A percentile compares a stretch with the other conserved stretches of the same genome.
phyloP scores from a whole-genome alignment of 306 rosid species.

The Aeschynomene evenia region DNA sequence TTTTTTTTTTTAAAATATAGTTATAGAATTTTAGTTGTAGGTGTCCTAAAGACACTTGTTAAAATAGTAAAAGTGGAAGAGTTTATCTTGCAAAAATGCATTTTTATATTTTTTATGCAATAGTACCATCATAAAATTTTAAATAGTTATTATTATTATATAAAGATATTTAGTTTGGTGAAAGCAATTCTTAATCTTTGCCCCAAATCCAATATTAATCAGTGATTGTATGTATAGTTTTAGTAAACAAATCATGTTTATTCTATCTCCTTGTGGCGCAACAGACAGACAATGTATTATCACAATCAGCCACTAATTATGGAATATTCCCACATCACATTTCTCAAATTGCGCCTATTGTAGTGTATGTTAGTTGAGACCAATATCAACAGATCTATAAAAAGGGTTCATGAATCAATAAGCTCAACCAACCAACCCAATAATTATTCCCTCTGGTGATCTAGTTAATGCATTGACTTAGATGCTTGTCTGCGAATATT shows the following conservation, averaged over 20 bases:
- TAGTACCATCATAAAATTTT: too few relatives aligned
- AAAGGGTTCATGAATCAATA: conserved; percentile 24
- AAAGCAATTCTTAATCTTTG: conserved; percentile 12
- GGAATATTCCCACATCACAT: conserved; percentile 20
- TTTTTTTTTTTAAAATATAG: not conserved
- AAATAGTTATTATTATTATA: too few relatives aligned
- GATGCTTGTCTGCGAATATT: conserved; percentile 4
- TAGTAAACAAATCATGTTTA: not conserved
- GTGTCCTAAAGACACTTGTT: too few relatives aligned
- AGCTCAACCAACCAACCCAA: not conserved
- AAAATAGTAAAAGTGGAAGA: too few relatives aligned
- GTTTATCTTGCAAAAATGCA: too few relatives aligned
- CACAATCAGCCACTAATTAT: not conserved
- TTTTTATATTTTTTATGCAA: too few relatives aligned
- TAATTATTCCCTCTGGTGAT: not conserved
- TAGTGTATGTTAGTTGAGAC: not conserved
- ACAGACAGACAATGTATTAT: not conserved
- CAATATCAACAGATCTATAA: not conserved
- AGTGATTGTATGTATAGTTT: conserved; percentile 16
- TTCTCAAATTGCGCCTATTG: not conserved
- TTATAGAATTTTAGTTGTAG: too few relatives aligned
- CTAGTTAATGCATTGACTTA: conserved; percentile 5
- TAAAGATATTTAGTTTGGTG: not conserved
- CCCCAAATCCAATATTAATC: conserved; percentile 1
- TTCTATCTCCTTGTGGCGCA: not conserved